Percentiles rank a stretch among this genome's conserved stretches.
Evolutionary conservation across 2,329 filamentous ascomycete genomes (phyloP).

Genomic region (Ophiocordyceps camponoti-rufipedis): DNA sequence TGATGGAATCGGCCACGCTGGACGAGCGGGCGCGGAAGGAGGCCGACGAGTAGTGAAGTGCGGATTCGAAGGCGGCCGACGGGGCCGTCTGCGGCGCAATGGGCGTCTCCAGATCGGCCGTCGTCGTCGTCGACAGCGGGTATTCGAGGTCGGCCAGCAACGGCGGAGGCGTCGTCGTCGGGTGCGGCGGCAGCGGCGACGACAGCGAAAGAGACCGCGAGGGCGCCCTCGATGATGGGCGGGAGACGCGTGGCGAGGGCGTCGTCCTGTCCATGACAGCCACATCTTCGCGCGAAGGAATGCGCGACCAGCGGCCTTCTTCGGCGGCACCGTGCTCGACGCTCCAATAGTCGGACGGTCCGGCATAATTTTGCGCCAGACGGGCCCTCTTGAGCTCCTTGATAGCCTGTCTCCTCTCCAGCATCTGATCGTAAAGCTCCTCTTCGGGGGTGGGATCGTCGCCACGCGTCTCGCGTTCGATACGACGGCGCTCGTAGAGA

Average conservation of each 20-base stretch:
- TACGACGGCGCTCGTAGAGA: conserved; percentile 60
- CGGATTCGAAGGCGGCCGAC: conserved; percentile 49
- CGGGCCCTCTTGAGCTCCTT: conserved; percentile 40
- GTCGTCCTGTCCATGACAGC: conserved; percentile 14
- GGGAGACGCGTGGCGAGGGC: conserved; percentile 19
- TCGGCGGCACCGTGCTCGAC: conserved; percentile 55
- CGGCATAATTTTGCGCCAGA: conserved; percentile 28
- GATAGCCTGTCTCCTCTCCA: conserved; percentile 38
- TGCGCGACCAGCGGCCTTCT: conserved; percentile 27
- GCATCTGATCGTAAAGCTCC: conserved; percentile 38
- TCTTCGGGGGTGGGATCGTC: conserved; percentile 40
- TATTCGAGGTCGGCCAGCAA: neutral
- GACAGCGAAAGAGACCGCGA: conserved; percentile 28
- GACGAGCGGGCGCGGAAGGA: conserved; percentile 49
- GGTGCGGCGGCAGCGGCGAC: conserved; percentile 13
- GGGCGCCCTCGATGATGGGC: conserved; percentile 25
- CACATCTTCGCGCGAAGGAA: conserved; percentile 22
- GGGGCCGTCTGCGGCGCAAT: conserved; percentile 28
- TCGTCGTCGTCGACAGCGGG: too few relatives aligned
- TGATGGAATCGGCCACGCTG: conserved; percentile 63
- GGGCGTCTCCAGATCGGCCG: conserved; percentile 31
- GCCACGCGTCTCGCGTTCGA: conserved; percentile 52
- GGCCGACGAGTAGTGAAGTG: conserved; percentile 61
- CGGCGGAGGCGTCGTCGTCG: conserved; percentile 16
- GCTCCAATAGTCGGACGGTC: conserved; percentile 58